phyloP scores from a whole-genome alignment of 306 rosid species.

The Prunus campanulata region DNA sequence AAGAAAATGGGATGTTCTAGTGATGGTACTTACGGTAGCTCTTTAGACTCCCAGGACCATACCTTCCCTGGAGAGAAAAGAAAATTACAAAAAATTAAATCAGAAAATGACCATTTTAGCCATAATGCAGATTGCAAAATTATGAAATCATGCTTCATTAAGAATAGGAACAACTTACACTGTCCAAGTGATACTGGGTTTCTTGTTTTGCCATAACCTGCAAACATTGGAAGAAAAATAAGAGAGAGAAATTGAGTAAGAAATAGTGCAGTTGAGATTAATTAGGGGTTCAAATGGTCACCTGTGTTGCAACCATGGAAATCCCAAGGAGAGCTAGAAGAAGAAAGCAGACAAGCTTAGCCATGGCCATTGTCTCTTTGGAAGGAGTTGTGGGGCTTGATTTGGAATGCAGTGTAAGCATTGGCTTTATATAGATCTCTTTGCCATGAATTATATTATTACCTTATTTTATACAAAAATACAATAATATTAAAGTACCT shows the following conservation, averaged over 20 bases:
- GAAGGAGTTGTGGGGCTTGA: constrained; percentile 1
- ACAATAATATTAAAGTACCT: background rate
- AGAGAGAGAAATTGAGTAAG: background rate
- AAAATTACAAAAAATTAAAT: background rate
- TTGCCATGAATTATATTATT: background rate
- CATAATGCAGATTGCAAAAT: background rate
- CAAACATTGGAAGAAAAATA: background rate
- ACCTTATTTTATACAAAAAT: background rate
- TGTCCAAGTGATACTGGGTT: constrained; percentile 33
- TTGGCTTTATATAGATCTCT: background rate
- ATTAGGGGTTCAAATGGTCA: background rate
- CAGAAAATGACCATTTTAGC: background rate
- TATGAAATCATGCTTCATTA: background rate
- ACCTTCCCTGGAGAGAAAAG: constrained; percentile 29
- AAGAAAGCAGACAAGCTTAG: constrained; percentile 42
- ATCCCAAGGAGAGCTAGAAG: constrained; percentile 47
- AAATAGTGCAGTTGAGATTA: background rate
- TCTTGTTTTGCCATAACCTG: constrained; percentile 42
- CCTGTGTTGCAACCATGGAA: constrained; percentile 48
- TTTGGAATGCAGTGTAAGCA: background rate
- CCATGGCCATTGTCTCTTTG: constrained; percentile 20
- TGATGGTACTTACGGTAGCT: constrained; percentile 36
- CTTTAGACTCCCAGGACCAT: constrained; percentile 51
- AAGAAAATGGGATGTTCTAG: background rate
- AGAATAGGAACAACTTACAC: background rate